Conservation (phyloP, 1,284 basidiomycete genomes). For the Mycena sp. region DNA sequence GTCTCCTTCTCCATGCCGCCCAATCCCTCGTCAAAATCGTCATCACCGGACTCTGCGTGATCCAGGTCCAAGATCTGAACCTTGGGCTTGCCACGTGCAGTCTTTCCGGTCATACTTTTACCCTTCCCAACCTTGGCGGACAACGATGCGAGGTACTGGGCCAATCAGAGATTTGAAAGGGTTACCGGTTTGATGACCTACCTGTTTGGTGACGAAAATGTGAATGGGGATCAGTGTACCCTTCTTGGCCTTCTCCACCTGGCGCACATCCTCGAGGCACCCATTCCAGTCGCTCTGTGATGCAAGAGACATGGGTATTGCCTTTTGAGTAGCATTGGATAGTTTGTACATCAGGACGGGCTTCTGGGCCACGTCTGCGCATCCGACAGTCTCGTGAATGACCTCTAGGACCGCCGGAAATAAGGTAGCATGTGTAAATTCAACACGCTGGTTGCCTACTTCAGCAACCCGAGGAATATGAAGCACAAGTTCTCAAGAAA, state of each 20-base stretch:
- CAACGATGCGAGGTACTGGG: neutral
- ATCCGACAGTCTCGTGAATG: neutral
- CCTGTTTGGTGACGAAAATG: neutral
- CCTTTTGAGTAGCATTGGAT: neutral
- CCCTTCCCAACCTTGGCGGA: neutral
- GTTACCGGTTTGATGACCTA: neutral
- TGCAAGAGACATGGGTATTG: neutral
- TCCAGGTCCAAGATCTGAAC: no score
- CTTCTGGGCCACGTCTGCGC: neutral
- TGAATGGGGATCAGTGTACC: neutral
- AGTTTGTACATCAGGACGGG: neutral
- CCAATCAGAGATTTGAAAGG: neutral
- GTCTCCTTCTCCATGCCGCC: no score
- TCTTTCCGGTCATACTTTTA: no score
- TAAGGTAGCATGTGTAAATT: neutral
- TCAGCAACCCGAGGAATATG: neutral
- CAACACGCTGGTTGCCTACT: neutral
- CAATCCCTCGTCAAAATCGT: no score
- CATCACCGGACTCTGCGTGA: no score
- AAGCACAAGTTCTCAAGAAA: neutral
- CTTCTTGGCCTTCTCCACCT: neutral
- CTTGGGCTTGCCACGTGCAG: no score
- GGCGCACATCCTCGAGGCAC: neutral
- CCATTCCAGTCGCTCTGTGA: neutral
- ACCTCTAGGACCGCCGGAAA: neutral